These are phyloP conservation scores for Ettlia oleoabundans DNA, from an alignment of 139 green algal species.

Conservation along the genomic window DNA sequence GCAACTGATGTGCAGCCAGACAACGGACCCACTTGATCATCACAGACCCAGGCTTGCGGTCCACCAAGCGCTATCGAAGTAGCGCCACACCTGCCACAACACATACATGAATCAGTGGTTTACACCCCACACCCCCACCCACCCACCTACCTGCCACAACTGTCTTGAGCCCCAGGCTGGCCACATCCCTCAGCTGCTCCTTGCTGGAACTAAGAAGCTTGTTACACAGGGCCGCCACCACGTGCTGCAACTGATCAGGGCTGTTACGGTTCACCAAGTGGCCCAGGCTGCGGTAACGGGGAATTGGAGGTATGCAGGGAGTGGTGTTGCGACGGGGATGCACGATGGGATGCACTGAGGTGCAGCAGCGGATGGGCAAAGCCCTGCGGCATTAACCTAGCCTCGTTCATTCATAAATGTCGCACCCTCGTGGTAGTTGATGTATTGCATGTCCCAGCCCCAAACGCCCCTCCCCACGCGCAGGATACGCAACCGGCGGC, in stretches of 20 bases:
- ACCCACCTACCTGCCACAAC: constrained; percentile 38
- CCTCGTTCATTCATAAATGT: no score
- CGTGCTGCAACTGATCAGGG: constrained; percentile 64
- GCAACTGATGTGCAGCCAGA: no score
- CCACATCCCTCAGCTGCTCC: constrained; percentile 78
- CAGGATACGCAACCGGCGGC: no score
- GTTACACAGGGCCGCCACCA: constrained; percentile 68
- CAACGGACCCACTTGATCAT: no score
- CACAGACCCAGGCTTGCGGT: no score
- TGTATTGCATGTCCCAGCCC: background rate
- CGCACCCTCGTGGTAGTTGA: no score
- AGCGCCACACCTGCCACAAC: no score
- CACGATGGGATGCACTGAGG: no score
- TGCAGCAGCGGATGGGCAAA: no score
- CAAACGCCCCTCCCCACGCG: background rate
- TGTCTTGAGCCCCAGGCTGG: constrained; percentile 86
- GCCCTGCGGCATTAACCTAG: no score
- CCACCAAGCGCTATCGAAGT: no score
- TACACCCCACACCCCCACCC: background rate
- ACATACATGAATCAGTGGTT: background rate
- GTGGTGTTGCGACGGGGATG: no score
- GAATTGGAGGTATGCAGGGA: background rate
- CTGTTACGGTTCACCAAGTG: constrained; percentile 83
- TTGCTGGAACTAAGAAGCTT: constrained; percentile 72
- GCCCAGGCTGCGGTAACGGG: constrained; percentile 67